Base-by-base conservation (phyloP, 2,329 filamentous ascomycete genomes). In the Sarocladiaceae sp. region DNA sequence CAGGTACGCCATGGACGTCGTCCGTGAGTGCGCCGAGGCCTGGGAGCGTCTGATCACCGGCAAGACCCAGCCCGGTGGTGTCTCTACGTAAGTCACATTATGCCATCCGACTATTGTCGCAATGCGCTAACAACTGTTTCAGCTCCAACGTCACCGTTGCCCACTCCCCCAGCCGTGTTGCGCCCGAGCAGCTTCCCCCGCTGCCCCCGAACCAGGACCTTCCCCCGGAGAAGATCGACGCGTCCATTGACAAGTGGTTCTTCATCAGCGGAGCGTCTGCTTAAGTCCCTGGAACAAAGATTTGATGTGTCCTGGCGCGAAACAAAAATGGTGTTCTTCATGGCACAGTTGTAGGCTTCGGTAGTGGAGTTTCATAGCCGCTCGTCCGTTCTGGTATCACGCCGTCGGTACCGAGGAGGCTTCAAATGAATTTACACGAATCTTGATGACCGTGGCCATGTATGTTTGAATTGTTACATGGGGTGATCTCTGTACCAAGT, bases 241-340 rank as follows among this genome's bases (percentile, higher is more conserved):
- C 82, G 65, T 94, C 84, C 70, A 95, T 97, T 64, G 93, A 98
- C 82, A 98, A 98, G 83, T 98, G 93, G 93, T 98, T 98, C 85
- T 98, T 97, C 82, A 98, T 98, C 72, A 95, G 89, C 67, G 93
- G 93, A 69, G 93, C 93, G 63, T 88, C 89, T 58, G 76, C 84
- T 58, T 91, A 86, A 73, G 58, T 47, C 23, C 12, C 21, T n/a
- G 23, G 37, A 41, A 16, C 7, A 15, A 18, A 19, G 29, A 4
- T 18, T 7, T 29, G 23, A 29, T 23, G 24, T n/a, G 24, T 15
- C n/a, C n/a, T n/a, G n/a, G n/a, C n/a, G n/a, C n/a, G n/a, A n/a
- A n/a, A 23, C n/a, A 41, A 41, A 41, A 29, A 10, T 29, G 23
- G 37, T 27, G 23, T 9, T 41, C 19, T n/a, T 27, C n/a, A n/a